A percentile compares a stretch with the other conserved stretches of the same genome.
These are phyloP conservation scores for Tetrahymena thermophila DNA, from an alignment of 73 alveolate species.

Conservation along the genomic window DNA sequence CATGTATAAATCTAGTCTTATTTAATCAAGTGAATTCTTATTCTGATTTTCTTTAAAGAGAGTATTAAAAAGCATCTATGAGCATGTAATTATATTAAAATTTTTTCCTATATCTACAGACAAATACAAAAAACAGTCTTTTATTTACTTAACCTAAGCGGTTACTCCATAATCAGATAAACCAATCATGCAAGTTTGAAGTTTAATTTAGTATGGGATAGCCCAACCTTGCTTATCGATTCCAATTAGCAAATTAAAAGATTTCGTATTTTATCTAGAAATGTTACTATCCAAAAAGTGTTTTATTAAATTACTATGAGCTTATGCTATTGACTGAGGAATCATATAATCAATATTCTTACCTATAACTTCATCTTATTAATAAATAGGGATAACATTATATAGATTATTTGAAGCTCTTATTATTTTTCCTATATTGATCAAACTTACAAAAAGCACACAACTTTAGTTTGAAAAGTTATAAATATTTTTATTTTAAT, in stretches of 20 bases:
- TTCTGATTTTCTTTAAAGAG: too few species aligned
- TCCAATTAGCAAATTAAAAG: neutral
- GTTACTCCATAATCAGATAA: neutral
- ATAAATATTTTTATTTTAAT: too few species aligned
- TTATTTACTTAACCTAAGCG: neutral
- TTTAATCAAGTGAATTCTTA: neutral
- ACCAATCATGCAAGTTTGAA: neutral
- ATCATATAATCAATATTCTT: neutral
- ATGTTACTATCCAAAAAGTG: too few species aligned
- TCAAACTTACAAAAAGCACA: neutral
- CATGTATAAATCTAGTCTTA: neutral
- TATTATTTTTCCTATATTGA: neutral
- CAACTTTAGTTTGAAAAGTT: neutral
- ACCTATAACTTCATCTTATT: neutral
- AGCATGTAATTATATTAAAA: neutral
- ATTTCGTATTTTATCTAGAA: too few species aligned
- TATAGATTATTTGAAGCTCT: neutral
- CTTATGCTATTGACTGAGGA: neutral
- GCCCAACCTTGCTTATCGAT: neutral
- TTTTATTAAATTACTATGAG: neutral
- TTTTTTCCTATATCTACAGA: neutral
- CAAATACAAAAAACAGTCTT: neutral
- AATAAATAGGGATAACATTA: neutral
- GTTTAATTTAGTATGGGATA: neutral
- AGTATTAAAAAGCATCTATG: neutral